Conservation (phyloP, 306 rosid genomes). For the Sicyos baderoa region DNA sequence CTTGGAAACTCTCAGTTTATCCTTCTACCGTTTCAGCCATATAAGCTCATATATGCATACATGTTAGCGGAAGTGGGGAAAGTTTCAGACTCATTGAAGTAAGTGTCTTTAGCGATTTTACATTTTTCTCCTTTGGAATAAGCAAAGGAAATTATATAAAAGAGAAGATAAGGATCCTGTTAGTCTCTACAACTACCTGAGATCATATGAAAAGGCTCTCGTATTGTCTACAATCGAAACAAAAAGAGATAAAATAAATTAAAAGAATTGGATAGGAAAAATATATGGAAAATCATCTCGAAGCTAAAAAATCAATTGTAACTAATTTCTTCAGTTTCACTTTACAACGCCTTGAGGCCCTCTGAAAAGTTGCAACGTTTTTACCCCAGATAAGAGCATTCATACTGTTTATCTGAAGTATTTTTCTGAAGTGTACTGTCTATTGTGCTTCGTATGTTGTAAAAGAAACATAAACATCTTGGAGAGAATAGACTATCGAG, state of each 20-base stretch:
- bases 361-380: background rate
- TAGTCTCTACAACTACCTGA: background rate
- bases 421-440: background rate
- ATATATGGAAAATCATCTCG: background rate
- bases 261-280: background rate
- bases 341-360: background rate
- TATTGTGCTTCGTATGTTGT: background rate
- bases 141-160: background rate
- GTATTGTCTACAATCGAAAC: background rate
- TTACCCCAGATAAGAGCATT: background rate
- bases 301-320: background rate
- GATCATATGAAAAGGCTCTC: background rate
- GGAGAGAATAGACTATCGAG: background rate
- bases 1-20: conserved; percentile 91
- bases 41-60: conserved; percentile 81
- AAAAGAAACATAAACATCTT: background rate
- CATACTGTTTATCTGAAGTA: background rate
- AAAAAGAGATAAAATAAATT: background rate
- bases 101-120: conserved; percentile 29
- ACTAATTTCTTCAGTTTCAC: background rate
- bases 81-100: conserved; percentile 84
- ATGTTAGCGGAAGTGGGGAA: conserved; percentile 95
- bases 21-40: conserved; percentile 77
- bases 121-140: background rate
- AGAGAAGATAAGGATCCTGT: background rate